A percentile compares a stretch with the other conserved stretches of the same genome.
Evolutionary conservation across 2,329 filamentous ascomycete genomes (phyloP).

Genomic region (Paramyrothecium sp.): DNA sequence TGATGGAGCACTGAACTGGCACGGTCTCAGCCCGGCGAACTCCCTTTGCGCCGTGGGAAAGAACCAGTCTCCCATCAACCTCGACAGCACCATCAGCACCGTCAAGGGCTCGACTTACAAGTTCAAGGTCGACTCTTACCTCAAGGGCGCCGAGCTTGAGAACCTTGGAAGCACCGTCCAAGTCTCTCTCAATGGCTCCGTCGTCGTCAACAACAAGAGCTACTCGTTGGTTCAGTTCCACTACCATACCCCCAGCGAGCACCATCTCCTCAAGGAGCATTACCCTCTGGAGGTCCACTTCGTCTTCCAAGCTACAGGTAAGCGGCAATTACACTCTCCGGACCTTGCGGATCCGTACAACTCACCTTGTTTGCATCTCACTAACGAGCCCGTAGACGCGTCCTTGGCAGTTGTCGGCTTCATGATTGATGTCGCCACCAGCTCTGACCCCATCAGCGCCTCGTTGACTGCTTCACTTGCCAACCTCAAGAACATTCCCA

Average conservation of each 20-base stretch:
- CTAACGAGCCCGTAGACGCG: not conserved
- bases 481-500: conserved; percentile 25
- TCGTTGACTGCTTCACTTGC: conserved; percentile 17
- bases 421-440: conserved; percentile 4
- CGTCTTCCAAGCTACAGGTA: conserved; percentile 28
- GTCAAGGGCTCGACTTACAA: conserved; percentile 22
- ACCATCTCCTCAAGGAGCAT: conserved; percentile 42
- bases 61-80: conserved; percentile 53
- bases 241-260: conserved; percentile 57
- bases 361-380: not conserved
- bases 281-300: conserved; percentile 41
- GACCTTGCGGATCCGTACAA: not conserved
- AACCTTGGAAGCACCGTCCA: conserved; percentile 48
- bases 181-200: conserved; percentile 44
- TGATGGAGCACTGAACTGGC: conserved; percentile 48
- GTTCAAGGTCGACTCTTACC: conserved; percentile 28
- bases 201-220: conserved; percentile 31
- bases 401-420: conserved; percentile 19
- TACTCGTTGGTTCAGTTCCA: conserved; percentile 52
- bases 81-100: conserved; percentile 21
- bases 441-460: conserved; percentile 4
- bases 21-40: conserved; percentile 38
- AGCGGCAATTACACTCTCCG: not conserved
- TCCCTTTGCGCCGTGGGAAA: conserved; percentile 42
- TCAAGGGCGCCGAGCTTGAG: conserved; percentile 35